Percentiles rank a stretch among this genome's conserved stretches.
These are phyloP conservation scores for Amaranthus palmeri DNA, from an alignment of 148 eudicot species.

Conservation along the genomic window DNA sequence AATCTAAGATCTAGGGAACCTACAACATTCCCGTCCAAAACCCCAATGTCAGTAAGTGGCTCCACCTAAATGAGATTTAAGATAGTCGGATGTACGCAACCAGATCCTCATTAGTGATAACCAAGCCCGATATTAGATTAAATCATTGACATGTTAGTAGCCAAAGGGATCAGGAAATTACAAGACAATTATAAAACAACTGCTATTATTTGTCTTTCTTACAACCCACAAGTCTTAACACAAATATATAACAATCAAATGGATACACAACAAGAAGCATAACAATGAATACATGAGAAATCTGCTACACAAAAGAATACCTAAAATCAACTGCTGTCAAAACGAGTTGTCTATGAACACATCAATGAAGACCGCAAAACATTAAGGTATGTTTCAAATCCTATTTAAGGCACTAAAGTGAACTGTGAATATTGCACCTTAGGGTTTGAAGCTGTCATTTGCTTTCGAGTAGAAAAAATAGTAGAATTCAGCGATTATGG, in stretches of 20 bases:
- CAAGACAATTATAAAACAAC: not conserved
- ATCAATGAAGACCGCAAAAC: conserved; percentile 6
- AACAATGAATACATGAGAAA: conserved; percentile 3
- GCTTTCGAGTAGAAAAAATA: conserved; percentile 59
- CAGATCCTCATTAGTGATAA: too few species aligned
- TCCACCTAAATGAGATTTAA: too few species aligned
- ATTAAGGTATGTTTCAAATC: not conserved
- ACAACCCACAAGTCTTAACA: conserved; percentile 12
- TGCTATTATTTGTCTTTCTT: not conserved
- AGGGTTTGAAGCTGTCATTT: conserved; percentile 33
- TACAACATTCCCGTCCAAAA: too few species aligned
- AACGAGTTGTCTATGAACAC: not conserved
- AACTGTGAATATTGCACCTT: conserved; percentile 11
- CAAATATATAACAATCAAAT: not conserved
- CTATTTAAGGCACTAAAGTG: not conserved
- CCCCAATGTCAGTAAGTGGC: too few species aligned
- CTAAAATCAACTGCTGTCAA: conserved; percentile 1
- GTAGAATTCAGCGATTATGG: conserved; percentile 64
- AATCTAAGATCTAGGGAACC: too few species aligned
- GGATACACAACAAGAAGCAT: conserved; percentile 1
- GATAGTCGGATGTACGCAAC: too few species aligned
- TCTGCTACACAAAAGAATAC: not conserved
- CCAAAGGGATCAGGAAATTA: not conserved
- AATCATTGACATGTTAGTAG: not conserved
- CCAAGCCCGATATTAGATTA: too few species aligned